A percentile compares a stretch with the other conserved stretches of the same genome.
These are phyloP conservation scores for Beauveria bassiana DNA, from an alignment of 2,329 filamentous ascomycete genomes.

Conservation along the genomic window DNA sequence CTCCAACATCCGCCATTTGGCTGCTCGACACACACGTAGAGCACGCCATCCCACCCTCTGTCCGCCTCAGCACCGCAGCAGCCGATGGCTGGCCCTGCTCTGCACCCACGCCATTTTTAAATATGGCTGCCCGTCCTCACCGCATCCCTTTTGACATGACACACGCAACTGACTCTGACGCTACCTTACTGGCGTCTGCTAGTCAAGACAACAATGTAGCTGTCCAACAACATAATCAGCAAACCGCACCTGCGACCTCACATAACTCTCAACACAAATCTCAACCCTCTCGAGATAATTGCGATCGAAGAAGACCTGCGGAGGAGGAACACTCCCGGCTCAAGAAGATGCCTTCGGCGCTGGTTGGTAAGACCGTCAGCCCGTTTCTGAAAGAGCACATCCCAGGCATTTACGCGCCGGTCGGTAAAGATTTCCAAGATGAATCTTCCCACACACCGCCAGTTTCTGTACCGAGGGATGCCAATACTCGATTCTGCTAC, in stretches of 20 bases:
- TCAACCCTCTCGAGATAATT: conserved; percentile 32
- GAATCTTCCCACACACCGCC: conserved; percentile 15
- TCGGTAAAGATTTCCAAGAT: conserved; percentile 48
- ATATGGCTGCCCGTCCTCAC: conserved; percentile 4
- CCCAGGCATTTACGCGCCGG: conserved; percentile 76
- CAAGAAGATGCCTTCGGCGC: conserved; percentile 53
- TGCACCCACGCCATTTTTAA: conserved; percentile 10
- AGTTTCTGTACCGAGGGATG: conserved; percentile 33
- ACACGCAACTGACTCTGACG: conserved; percentile 1
- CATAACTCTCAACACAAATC: conserved; percentile 3
- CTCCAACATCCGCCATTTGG: background rate
- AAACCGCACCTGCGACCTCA: background rate
- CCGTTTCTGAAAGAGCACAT: conserved; percentile 91
- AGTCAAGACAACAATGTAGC: conserved; percentile 9
- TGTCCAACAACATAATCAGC: background rate
- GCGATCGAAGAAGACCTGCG: conserved; percentile 42
- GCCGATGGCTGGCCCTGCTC: conserved; percentile 7
- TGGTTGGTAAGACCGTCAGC: conserved; percentile 70
- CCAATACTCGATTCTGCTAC: conserved; percentile 91
- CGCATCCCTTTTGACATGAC: conserved; percentile 8
- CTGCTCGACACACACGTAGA: background rate
- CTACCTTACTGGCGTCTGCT: background rate
- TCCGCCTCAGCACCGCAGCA: conserved; percentile 8
- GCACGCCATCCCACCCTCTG: conserved; percentile 11
- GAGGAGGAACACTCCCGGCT: conserved; percentile 42